A percentile compares a stretch with the other conserved stretches of the same genome.
Evolutionary conservation across 2,329 filamentous ascomycete genomes (phyloP).

Genomic region (Ilyonectria sp.): DNA sequence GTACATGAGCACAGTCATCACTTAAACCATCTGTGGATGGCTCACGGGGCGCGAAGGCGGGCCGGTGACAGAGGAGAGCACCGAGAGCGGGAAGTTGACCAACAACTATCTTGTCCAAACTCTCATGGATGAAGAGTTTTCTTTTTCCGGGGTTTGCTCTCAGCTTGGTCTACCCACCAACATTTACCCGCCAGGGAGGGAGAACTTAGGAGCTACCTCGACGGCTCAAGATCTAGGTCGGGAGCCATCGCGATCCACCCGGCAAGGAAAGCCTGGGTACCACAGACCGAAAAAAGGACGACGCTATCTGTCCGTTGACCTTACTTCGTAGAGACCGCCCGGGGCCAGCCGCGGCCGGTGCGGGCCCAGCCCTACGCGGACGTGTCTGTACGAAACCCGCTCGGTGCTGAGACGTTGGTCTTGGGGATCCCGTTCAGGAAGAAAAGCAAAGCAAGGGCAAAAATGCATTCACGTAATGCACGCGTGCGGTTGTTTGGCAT

Average conservation of each 20-base stretch:
- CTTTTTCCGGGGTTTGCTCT: slow-evolving; percentile 1
- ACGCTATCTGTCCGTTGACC: not conserved
- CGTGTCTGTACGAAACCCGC: slow-evolving; percentile 14
- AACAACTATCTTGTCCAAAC: slow-evolving; percentile 2
- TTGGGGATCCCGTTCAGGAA: not conserved
- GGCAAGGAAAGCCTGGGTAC: not conserved
- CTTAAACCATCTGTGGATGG: not conserved
- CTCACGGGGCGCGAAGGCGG: not conserved
- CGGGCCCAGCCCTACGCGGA: slow-evolving; percentile 30
- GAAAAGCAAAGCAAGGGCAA: not conserved
- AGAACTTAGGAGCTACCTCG: not conserved
- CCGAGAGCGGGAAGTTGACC: slow-evolving; percentile 3
- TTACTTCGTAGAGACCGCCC: slow-evolving; percentile 16
- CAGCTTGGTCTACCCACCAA: not conserved
- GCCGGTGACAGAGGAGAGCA: slow-evolving; percentile 3
- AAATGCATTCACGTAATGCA: not conserved
- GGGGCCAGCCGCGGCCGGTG: slow-evolving; percentile 29
- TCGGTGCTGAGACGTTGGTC: not conserved
- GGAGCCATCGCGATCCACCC: not conserved
- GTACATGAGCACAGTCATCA: slow-evolving; percentile 9
- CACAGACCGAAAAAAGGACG: not conserved
- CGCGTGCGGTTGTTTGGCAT: not conserved
- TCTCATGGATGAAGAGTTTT: not conserved
- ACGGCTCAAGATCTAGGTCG: not conserved
- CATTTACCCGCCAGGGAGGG: not conserved